Percentiles rank a stretch among this genome's conserved stretches.
These are phyloP conservation scores for Fusarium beomiforme DNA, from an alignment of 2,329 filamentous ascomycete species.

Conservation along the genomic window DNA sequence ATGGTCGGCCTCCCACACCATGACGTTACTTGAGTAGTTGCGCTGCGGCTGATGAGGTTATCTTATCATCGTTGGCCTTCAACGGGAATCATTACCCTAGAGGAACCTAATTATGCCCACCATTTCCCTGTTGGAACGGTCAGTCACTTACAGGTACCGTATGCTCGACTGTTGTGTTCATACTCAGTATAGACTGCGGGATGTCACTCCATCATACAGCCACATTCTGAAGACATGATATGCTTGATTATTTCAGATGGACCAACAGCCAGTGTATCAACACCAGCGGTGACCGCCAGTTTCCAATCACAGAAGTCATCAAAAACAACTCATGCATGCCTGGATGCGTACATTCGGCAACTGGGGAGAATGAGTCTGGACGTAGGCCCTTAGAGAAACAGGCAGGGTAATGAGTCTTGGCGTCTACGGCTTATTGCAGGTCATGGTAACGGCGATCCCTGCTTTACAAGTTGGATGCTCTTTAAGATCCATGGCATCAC, in stretches of 20 bases:
- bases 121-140: not conserved
- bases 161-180: not conserved
- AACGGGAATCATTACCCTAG: not conserved
- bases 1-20: conserved; percentile 35
- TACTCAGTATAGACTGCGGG: too few relatives aligned
- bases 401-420: not conserved
- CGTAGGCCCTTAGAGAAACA: not conserved
- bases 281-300: not conserved
- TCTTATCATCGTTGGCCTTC: not conserved
- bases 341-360: not conserved
- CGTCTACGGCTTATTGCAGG: not conserved
- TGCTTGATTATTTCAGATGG: conserved; percentile 6
- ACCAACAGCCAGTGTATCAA: not conserved
- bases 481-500: not conserved
- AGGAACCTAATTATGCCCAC: not conserved
- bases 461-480: not conserved
- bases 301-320: not conserved
- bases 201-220: not conserved
- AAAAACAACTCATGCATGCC: not conserved
- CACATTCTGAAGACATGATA: not conserved
- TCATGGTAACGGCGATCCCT: not conserved
- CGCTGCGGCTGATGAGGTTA: conserved; percentile 9
- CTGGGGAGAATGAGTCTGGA: not conserved
- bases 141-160: not conserved
- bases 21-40: conserved; percentile 18